Conservation (phyloP, 768 basidiomycete genomes). For the Thelephora aurantiotincta region DNA sequence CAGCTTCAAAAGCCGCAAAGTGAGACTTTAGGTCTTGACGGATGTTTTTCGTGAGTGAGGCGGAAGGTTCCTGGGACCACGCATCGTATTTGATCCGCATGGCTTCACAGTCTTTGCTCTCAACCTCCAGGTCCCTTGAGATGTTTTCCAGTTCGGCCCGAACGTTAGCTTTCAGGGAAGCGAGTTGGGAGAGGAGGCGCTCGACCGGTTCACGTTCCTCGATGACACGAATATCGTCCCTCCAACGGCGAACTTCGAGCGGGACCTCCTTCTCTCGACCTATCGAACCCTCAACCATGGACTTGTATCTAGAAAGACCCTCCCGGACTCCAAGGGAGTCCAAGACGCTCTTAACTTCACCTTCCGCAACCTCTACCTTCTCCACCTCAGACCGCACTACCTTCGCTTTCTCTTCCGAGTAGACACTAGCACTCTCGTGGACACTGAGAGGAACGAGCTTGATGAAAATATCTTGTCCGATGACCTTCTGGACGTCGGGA, state of each 20-base stretch:
- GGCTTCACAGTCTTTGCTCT: slow-evolving; percentile 78
- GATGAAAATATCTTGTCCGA: slow-evolving; percentile 84
- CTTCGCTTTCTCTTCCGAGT: slow-evolving; percentile 98
- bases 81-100: slow-evolving; percentile 82
- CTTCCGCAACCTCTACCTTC: slow-evolving; percentile 72
- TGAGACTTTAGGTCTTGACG: slow-evolving; percentile 75
- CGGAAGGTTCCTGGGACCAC: slow-evolving; percentile 81
- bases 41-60: slow-evolving; percentile 51
- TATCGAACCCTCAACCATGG: slow-evolving; percentile 53
- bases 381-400: slow-evolving; percentile 81
- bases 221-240: slow-evolving; percentile 54
- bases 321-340: slow-evolving; percentile 74
- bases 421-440: slow-evolving; percentile 90
- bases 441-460: slow-evolving; percentile 84
- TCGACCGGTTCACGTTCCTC: slow-evolving; percentile 61
- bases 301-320: slow-evolving; percentile 51
- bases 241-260: slow-evolving; percentile 56
- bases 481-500: slow-evolving; percentile 86
- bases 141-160: slow-evolving; percentile 46
- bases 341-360: slow-evolving; percentile 61
- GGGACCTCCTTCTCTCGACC: slow-evolving; percentile 55
- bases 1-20: slow-evolving; percentile 55
- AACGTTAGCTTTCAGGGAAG: slow-evolving; percentile 42
- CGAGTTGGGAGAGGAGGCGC: slow-evolving; percentile 43
- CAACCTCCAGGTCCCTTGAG: slow-evolving; percentile 58